phyloP scores from a whole-genome alignment of 1,284 basidiomycete species.

The Boletus sp. region DNA sequence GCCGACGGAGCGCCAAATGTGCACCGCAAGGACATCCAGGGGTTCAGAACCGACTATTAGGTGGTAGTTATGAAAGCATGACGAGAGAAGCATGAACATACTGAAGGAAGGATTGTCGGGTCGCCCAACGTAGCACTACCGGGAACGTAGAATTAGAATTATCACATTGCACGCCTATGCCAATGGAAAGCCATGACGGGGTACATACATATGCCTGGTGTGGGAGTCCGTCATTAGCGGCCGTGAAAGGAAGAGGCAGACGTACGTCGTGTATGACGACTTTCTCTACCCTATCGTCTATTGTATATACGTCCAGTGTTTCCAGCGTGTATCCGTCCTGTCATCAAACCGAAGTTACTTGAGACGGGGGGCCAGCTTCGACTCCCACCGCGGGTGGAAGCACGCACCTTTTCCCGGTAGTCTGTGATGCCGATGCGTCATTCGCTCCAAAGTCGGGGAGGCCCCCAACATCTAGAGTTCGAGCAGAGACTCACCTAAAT shows the following conservation, averaged over 20 bases:
- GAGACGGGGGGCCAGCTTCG: background rate
- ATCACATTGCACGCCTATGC: background rate
- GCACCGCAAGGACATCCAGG: constrained; percentile 58
- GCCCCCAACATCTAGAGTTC: no score
- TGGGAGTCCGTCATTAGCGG: background rate
- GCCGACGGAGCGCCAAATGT: constrained; percentile 71
- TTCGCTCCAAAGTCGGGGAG: background rate
- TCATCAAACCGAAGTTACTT: background rate
- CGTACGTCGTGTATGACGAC: constrained; percentile 42
- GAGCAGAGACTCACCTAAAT: no score
- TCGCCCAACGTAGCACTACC: constrained; percentile 58
- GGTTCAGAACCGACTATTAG: constrained; percentile 72
- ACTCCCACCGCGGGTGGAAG: background rate
- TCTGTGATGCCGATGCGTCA: constrained; percentile 39
- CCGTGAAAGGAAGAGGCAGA: background rate
- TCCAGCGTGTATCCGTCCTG: constrained; percentile 59
- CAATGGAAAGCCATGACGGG: background rate
- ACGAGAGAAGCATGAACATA: constrained; percentile 24
- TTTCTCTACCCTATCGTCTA: constrained; percentile 44
- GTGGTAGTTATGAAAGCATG: background rate
- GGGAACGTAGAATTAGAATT: background rate
- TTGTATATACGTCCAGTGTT: constrained; percentile 46
- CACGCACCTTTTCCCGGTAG: constrained; percentile 72
- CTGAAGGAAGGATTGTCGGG: constrained; percentile 63
- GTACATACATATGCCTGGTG: constrained; percentile 23